Evolutionary conservation across 305 asterid species (phyloP).

Genomic region (Solanum hybrid): DNA sequence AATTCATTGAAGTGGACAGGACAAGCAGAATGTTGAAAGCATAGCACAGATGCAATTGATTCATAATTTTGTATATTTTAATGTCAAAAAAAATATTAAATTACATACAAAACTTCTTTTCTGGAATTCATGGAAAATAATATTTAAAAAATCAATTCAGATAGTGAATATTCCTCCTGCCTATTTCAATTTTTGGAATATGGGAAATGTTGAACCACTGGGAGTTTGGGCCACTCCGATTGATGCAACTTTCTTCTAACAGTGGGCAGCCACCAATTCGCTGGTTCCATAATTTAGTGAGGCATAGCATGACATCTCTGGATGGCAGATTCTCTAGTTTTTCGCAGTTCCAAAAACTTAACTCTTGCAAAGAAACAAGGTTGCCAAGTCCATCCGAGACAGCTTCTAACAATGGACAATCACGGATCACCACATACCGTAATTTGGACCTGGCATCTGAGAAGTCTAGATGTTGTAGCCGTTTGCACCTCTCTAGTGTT

Average conservation of each 20-base stretch:
- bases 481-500: neutral
- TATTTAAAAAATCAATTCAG: neutral
- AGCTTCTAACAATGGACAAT: neutral
- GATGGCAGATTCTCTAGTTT: neutral
- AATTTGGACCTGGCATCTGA: neutral
- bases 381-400: neutral
- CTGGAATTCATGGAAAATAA: neutral
- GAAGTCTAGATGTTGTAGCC: neutral
- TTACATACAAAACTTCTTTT: neutral
- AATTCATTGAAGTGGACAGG: neutral
- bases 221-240: neutral
- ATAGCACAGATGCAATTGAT: neutral
- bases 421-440: neutral
- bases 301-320: neutral
- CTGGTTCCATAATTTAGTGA: neutral
- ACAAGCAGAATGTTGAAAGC: too few relatives aligned
- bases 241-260: neutral
- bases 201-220: neutral
- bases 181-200: neutral
- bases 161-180: neutral
- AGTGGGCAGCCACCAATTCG: neutral
- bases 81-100: neutral
- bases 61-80: neutral
- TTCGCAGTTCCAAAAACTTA: neutral
- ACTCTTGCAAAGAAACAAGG: neutral